A percentile compares a stretch with the other conserved stretches of the same genome.
Evolutionary conservation across 106 monocot species (phyloP).

Genomic region (Allium cepa): DNA sequence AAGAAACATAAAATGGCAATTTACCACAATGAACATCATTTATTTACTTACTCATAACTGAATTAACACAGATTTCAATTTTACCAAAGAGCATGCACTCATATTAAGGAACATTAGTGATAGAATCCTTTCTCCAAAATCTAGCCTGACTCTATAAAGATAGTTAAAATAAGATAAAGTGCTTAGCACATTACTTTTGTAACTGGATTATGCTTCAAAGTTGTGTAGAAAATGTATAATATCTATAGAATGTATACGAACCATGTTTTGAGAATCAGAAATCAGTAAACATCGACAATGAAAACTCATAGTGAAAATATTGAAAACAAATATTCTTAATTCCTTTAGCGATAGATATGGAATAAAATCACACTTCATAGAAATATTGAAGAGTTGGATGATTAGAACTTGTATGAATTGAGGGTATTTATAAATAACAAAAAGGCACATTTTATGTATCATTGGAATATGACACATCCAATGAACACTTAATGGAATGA

Average conservation of each 20-base stretch:
- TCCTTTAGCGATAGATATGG: background rate
- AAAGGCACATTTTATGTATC: background rate
- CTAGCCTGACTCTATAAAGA: background rate
- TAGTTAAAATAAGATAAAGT: background rate
- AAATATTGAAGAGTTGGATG: constrained; percentile 1
- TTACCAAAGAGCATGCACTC: constrained; percentile 88
- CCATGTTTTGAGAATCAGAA: background rate
- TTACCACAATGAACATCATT: too few species aligned
- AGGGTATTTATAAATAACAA: constrained; percentile 6
- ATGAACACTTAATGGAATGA: background rate
- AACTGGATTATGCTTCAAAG: background rate
- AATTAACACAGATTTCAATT: background rate
- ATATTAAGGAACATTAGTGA: constrained; percentile 33
- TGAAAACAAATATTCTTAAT: background rate
- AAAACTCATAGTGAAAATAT: background rate
- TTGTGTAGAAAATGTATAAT: background rate
- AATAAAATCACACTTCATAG: background rate
- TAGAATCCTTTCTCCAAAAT: too few species aligned
- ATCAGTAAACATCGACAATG: background rate
- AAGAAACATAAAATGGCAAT: too few species aligned
- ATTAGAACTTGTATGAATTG: background rate
- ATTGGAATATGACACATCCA: constrained; percentile 13
- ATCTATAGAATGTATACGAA: background rate
- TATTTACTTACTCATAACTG: too few species aligned
- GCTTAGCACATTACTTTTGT: background rate